These are phyloP conservation scores for Trichophyton benhamiae DNA, from an alignment of 2,329 filamentous ascomycete species.

Conservation along the genomic window DNA sequence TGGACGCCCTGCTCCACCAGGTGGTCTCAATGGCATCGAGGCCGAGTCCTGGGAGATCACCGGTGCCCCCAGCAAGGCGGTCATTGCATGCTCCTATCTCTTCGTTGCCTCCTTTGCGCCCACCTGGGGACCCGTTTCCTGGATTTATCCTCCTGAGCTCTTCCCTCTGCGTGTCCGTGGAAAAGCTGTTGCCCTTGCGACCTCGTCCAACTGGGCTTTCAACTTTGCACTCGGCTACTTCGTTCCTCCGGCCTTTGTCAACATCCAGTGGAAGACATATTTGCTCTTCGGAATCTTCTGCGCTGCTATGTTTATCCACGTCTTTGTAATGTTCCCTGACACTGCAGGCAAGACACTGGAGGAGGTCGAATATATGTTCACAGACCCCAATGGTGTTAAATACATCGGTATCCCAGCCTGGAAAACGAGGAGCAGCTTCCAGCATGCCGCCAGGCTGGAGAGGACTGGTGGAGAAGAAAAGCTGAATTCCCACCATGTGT, in stretches of 20 bases:
- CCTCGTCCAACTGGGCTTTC: constrained; percentile 52
- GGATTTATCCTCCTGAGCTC: constrained; percentile 50
- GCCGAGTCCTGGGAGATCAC: constrained; percentile 29
- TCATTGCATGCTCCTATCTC: constrained; percentile 59
- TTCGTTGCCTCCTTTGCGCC: constrained; percentile 59
- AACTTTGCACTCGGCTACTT: constrained; percentile 46
- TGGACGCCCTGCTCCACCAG: constrained; percentile 30
- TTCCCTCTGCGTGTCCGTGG: constrained; percentile 51
- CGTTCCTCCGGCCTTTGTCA: constrained; percentile 46
- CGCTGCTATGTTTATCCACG: constrained; percentile 54
- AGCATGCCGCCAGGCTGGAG: constrained; percentile 22
- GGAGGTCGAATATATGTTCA: constrained; percentile 63
- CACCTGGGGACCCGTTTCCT: constrained; percentile 49
- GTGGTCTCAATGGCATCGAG: constrained; percentile 18
- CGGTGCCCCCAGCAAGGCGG: constrained; percentile 42
- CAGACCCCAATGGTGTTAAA: constrained; percentile 24
- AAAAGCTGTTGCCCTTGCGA: constrained; percentile 51
- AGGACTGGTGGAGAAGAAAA: constrained; percentile 17
- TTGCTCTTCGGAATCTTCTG: constrained; percentile 67
- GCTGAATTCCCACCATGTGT: constrained; percentile 3
- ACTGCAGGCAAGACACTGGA: constrained; percentile 64
- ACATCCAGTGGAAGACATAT: constrained; percentile 52
- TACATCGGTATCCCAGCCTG: constrained; percentile 29
- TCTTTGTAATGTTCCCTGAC: constrained; percentile 54
- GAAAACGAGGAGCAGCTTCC: constrained; percentile 25